Evolutionary conservation across 768 basidiomycete species (phyloP).

Genomic region (Mycena galericulata): DNA sequence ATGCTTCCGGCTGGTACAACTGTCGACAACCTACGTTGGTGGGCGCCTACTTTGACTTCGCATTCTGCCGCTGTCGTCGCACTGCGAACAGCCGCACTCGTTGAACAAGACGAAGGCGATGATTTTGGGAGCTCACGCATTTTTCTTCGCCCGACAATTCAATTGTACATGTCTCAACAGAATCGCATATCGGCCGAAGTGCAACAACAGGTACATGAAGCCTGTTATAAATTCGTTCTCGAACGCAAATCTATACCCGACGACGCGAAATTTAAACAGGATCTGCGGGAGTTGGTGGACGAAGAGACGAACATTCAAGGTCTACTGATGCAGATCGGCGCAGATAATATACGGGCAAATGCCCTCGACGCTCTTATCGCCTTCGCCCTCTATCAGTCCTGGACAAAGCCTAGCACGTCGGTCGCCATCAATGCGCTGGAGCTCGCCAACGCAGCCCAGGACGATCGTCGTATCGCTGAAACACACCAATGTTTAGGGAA

Average conservation of each 20-base stretch:
- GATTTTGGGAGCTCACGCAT: not conserved
- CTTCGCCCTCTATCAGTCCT: slow-evolving; percentile 28
- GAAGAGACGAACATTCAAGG: too few species aligned
- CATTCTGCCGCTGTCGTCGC: slow-evolving; percentile 9
- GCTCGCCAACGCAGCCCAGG: not conserved
- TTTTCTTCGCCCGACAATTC: slow-evolving; percentile 37
- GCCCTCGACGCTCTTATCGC: slow-evolving; percentile 32
- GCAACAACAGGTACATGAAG: slow-evolving; percentile 12
- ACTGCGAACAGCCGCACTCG: slow-evolving; percentile 18
- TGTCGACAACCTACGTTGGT: slow-evolving; percentile 17
- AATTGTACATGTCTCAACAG: slow-evolving; percentile 29
- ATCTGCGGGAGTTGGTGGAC: too few species aligned
- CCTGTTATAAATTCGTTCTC: too few species aligned
- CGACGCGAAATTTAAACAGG: too few species aligned
- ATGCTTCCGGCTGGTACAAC: slow-evolving; percentile 41
- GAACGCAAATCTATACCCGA: too few species aligned
- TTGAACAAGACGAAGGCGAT: not conserved
- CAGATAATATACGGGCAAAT: not conserved
- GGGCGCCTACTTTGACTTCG: slow-evolving; percentile 15
- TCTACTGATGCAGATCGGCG: slow-evolving; percentile 12
- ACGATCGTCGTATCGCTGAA: not conserved
- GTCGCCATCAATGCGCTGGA: not conserved
- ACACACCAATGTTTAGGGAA: slow-evolving; percentile 12
- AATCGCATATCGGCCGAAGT: slow-evolving; percentile 15
- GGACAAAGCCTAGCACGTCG: slow-evolving; percentile 24